These are phyloP conservation scores for Candida mattraensis DNA, from an alignment of 805 yeast genomes.

Conservation along the genomic window DNA sequence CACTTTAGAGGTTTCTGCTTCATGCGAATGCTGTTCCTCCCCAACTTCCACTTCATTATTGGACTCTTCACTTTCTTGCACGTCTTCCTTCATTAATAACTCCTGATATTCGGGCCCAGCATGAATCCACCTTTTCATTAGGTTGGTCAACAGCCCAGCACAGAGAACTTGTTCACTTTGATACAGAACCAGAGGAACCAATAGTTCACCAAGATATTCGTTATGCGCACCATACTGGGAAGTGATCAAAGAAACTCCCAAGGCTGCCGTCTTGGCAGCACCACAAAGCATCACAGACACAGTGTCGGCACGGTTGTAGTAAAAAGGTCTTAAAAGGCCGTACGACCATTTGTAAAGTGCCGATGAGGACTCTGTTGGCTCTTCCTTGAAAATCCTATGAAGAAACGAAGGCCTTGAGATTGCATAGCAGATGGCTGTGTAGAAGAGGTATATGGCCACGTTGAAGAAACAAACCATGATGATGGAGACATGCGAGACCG, in stretches of 20 bases:
- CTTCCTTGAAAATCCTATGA: conserved; percentile 39
- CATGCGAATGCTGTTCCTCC: neutral
- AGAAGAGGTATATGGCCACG: conserved; percentile 73
- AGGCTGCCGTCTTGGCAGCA: conserved; percentile 90
- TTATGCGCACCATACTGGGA: conserved; percentile 59
- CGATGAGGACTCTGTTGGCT: conserved; percentile 49
- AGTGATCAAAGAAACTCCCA: conserved; percentile 81
- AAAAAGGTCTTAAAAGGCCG: conserved; percentile 57
- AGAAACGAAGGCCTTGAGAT: conserved; percentile 60
- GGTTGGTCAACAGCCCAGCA: conserved; percentile 68
- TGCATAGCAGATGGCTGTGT: conserved; percentile 61
- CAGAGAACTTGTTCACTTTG: conserved; percentile 85
- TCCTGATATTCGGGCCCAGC: conserved; percentile 24
- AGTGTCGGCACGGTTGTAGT: conserved; percentile 68
- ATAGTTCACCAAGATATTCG: conserved; percentile 62
- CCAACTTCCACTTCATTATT: neutral
- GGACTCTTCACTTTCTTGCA: conserved; percentile 1
- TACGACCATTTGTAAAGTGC: conserved; percentile 45
- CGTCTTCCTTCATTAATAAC: conserved; percentile 2
- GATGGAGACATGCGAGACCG: conserved; percentile 51
- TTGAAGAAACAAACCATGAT: conserved; percentile 82
- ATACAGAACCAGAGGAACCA: conserved; percentile 82
- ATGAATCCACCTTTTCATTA: conserved; percentile 70
- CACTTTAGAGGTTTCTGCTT: too few species aligned
- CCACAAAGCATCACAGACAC: conserved; percentile 84